Evolutionary conservation across 2,329 filamentous ascomycete genomes (phyloP).

Genomic region (Alternaria brassicicola): DNA sequence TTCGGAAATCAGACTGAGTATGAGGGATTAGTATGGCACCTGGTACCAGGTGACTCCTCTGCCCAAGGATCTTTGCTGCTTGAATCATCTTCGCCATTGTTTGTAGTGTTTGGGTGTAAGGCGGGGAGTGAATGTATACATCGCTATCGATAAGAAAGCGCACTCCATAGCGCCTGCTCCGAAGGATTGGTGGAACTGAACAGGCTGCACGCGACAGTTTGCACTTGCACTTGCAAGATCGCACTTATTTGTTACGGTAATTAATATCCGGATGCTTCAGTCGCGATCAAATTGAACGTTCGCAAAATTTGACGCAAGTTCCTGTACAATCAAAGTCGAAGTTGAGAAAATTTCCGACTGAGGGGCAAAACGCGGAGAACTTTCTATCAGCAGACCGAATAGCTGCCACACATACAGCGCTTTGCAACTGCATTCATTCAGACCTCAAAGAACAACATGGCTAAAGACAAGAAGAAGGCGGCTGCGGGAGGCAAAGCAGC

Average conservation of each 20-base stretch:
- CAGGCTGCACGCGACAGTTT: not conserved
- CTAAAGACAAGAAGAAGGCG: conserved; percentile 60
- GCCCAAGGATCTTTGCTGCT: conserved; percentile 55
- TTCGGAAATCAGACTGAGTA: not conserved
- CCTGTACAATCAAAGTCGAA: not conserved
- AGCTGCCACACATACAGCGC: not conserved
- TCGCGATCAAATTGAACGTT: not conserved
- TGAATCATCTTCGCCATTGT: conserved; percentile 43
- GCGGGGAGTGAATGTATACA: conserved; percentile 19
- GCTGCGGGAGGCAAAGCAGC: conserved; percentile 55
- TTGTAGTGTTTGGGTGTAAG: not conserved
- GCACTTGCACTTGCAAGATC: not conserved
- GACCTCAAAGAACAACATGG: conserved; percentile 47
- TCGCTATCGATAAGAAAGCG: conserved; percentile 29
- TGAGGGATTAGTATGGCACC: conserved; percentile 35
- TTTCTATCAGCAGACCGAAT: not conserved
- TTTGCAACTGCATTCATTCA: not conserved
- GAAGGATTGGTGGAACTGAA: conserved; percentile 4
- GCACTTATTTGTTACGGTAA: not conserved
- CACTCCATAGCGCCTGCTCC: conserved; percentile 25
- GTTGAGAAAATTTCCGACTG: conserved; percentile 27
- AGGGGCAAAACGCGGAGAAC: conserved; percentile 22
- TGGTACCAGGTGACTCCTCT: conserved; percentile 53
- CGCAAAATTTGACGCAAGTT: not conserved
- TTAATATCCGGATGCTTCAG: not conserved